phyloP scores from a whole-genome alignment of 345 rosid species.

The Camelina neglecta region DNA sequence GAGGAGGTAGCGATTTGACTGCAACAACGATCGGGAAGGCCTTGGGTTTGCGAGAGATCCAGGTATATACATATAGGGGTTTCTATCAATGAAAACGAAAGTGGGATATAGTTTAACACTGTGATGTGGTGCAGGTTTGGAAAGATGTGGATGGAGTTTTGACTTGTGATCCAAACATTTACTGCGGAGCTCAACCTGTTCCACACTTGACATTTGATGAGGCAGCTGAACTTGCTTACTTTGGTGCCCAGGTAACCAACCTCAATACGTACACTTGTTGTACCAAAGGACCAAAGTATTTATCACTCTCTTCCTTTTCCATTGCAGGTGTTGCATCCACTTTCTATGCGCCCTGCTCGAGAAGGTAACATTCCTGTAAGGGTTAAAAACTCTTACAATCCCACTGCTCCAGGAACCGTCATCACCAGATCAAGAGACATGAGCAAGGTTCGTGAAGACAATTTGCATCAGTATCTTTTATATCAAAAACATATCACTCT shows the following conservation, averaged over 20 bases:
- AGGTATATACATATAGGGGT: slow-evolving; percentile 49
- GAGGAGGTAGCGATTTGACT: slow-evolving; percentile 96
- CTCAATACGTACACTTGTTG: not conserved
- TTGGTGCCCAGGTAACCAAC: slow-evolving; percentile 87
- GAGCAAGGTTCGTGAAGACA: slow-evolving; percentile 69
- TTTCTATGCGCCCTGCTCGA: slow-evolving; percentile 93
- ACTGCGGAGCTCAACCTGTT: slow-evolving; percentile 67
- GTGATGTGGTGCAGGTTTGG: slow-evolving; percentile 67
- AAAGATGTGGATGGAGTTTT: slow-evolving; percentile 96
- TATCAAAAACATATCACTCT: not conserved
- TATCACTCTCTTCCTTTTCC: not conserved
- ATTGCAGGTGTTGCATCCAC: slow-evolving; percentile 83
- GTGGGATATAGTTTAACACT: not conserved
- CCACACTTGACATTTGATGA: slow-evolving; percentile 91
- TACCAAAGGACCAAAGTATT: not conserved
- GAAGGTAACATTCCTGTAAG: slow-evolving; percentile 91
- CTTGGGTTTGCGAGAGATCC: slow-evolving; percentile 80
- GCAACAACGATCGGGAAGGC: slow-evolving; percentile 96
- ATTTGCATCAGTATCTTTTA: not conserved
- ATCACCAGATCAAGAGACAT: slow-evolving; percentile 77
- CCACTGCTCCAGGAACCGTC: slow-evolving; percentile 87
- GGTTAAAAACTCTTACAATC: slow-evolving; percentile 92
- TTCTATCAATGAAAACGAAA: no score
- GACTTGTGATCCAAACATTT: slow-evolving; percentile 89
- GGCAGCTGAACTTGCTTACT: slow-evolving; percentile 97